phyloP scores from a whole-genome alignment of 1,284 basidiomycete species.

The Clitocybe nebularis region DNA sequence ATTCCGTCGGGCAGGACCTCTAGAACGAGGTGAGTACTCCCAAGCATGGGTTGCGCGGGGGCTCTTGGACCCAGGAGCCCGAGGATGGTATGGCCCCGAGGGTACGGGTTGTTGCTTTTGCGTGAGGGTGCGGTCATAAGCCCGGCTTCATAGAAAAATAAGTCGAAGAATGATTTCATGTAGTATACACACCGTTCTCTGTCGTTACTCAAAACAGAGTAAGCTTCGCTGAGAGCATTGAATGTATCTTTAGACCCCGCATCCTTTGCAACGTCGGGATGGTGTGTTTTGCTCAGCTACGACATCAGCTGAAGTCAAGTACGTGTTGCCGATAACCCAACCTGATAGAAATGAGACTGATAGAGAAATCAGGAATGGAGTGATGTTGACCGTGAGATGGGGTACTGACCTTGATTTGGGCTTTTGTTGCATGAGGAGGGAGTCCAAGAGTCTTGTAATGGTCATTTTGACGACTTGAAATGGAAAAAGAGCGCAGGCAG shows the following conservation, averaged over 20 bases:
- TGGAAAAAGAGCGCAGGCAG: background rate
- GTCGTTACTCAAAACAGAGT: conserved; percentile 37
- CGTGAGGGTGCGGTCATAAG: conserved; percentile 35
- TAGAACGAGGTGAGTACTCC: conserved; percentile 23
- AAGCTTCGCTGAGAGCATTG: conserved; percentile 36
- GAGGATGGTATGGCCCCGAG: conserved; percentile 21
- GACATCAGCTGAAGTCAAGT: background rate
- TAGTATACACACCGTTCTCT: conserved; percentile 29
- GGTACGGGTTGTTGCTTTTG: conserved; percentile 12
- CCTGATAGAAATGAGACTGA: conserved; percentile 44
- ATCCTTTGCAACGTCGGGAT: conserved; percentile 43
- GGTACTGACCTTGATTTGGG: conserved; percentile 40
- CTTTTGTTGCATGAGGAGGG: conserved; percentile 34
- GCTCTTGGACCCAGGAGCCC: conserved; percentile 17
- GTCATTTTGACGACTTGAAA: conserved; percentile 12
- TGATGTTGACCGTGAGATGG: background rate
- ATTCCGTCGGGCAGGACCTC: conserved; percentile 11
- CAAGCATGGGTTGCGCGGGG: conserved; percentile 34
- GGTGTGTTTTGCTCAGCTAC: conserved; percentile 42
- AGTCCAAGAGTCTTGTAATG: conserved; percentile 43
- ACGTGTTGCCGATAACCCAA: conserved; percentile 12
- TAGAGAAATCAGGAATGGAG: background rate
- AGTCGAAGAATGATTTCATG: background rate
- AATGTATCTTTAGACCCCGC: conserved; percentile 33
- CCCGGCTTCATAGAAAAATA: conserved; percentile 24